Evolutionary conservation across 305 asterid genomes (phyloP).

Genomic region (Fraxinus albicans): DNA sequence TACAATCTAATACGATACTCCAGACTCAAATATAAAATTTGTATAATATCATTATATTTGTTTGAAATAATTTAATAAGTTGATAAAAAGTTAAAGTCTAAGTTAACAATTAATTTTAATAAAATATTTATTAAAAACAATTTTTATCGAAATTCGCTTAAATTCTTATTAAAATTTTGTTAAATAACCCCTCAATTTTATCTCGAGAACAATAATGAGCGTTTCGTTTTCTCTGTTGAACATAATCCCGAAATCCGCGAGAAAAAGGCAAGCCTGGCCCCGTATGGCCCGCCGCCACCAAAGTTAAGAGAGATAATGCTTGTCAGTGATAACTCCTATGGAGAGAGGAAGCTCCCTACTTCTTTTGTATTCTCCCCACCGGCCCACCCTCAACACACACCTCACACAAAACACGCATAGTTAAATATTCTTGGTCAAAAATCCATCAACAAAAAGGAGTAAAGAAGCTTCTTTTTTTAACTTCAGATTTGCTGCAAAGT

Average conservation of each 20-base stretch:
- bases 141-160: not conserved
- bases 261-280: not conserved
- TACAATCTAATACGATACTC: not conserved
- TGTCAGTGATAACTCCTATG: not conserved
- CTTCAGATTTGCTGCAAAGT: slow-evolving; percentile 36
- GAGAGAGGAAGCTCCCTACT: not conserved
- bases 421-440: not conserved
- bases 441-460: not conserved
- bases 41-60: not conserved
- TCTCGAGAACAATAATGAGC: not conserved
- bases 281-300: not conserved
- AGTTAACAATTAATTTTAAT: too few relatives aligned
- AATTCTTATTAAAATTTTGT: not conserved
- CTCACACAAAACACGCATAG: not conserved
- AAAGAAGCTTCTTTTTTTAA: slow-evolving; percentile 32
- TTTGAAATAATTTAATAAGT: not conserved
- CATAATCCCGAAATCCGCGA: not conserved
- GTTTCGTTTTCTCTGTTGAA: not conserved
- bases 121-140: not conserved
- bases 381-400: not conserved
- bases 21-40: too few relatives aligned
- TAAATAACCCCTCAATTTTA: not conserved
- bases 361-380: not conserved
- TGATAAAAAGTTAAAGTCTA: too few relatives aligned
- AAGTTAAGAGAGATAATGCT: not conserved